Conservation (phyloP, 495 filamentous ascomycete species). For the Aspergillus carlsbadensis region DNA sequence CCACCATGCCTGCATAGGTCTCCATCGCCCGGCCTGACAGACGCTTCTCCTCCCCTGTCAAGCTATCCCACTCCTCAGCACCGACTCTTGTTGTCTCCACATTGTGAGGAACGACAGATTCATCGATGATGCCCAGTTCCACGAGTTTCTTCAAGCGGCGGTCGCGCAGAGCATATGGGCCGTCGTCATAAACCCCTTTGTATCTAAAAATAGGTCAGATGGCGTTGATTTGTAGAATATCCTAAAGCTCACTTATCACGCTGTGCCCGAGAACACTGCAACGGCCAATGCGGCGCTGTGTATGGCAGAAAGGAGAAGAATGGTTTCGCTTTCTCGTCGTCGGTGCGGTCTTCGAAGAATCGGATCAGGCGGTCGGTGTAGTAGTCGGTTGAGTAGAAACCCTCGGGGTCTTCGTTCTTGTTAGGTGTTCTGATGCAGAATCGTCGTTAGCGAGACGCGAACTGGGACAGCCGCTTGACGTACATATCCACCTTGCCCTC, state of each 20-base stretch:
- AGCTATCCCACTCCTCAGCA: background rate
- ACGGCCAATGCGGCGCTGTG: conserved; percentile 47
- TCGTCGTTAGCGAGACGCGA: background rate
- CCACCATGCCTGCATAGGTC: conserved; percentile 56
- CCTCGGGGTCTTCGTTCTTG: conserved; percentile 33
- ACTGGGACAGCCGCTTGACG: background rate
- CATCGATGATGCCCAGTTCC: conserved; percentile 25
- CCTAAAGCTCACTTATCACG: conserved; percentile 12
- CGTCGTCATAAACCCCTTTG: conserved; percentile 41
- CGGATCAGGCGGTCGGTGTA: conserved; percentile 38
- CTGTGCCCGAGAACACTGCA: conserved; percentile 22
- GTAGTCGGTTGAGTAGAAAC: conserved; percentile 39
- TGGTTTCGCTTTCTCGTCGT: conserved; percentile 34
- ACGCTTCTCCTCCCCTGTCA: conserved; percentile 24
- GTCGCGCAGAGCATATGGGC: conserved; percentile 35
- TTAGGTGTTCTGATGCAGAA: background rate
- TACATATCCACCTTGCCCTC: background rate
- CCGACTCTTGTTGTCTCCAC: conserved; percentile 30
- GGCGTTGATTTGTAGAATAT: conserved; percentile 6
- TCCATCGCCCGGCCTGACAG: conserved; percentile 51
- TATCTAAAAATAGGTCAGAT: conserved; percentile 27
- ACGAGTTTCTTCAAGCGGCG: conserved; percentile 24
- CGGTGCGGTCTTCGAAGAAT: conserved; percentile 40
- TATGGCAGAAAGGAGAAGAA: conserved; percentile 47
- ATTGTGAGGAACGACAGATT: conserved; percentile 33